phyloP scores from a whole-genome alignment of 306 rosid genomes.

The Clitoria ternatea region DNA sequence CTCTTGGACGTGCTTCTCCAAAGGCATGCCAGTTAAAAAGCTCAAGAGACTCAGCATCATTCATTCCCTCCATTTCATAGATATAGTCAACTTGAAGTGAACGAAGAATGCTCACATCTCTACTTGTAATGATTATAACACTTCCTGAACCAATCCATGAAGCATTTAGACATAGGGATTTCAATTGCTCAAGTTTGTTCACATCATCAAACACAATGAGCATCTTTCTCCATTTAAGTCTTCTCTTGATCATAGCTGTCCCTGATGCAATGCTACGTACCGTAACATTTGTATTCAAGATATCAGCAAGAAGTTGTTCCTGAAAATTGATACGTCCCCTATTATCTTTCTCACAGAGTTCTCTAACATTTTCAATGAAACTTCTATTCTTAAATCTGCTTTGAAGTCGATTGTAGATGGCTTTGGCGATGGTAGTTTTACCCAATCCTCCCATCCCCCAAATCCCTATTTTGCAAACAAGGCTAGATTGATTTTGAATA shows the following conservation, averaged over 20 bases:
- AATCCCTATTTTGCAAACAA: constrained; percentile 5
- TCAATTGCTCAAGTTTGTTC: background rate
- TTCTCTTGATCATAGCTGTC: background rate
- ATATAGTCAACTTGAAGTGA: background rate
- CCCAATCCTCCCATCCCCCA: constrained; percentile 28
- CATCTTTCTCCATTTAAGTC: background rate
- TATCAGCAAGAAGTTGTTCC: constrained; percentile 2
- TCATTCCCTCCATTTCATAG: background rate
- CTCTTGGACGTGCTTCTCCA: background rate
- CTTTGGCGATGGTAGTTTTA: constrained; percentile 23
- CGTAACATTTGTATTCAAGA: background rate
- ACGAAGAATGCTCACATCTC: constrained; percentile 21
- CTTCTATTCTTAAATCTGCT: background rate
- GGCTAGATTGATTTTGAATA: background rate
- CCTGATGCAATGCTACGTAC: background rate
- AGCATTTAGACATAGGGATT: background rate
- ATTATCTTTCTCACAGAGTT: background rate
- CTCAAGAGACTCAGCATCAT: constrained; percentile 11
- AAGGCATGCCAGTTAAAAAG: constrained; percentile 34
- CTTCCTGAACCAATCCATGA: constrained; percentile 19
- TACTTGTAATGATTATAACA: constrained; percentile 29
- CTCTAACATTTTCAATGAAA: constrained; percentile 14
- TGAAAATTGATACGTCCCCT: constrained; percentile 9
- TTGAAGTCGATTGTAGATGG: constrained; percentile 10
- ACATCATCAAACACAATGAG: constrained; percentile 14